A percentile compares a stretch with the other conserved stretches of the same genome.
These are phyloP conservation scores for Apostasia ramifera DNA, from an alignment of 106 monocot genomes.

Conservation along the genomic window DNA sequence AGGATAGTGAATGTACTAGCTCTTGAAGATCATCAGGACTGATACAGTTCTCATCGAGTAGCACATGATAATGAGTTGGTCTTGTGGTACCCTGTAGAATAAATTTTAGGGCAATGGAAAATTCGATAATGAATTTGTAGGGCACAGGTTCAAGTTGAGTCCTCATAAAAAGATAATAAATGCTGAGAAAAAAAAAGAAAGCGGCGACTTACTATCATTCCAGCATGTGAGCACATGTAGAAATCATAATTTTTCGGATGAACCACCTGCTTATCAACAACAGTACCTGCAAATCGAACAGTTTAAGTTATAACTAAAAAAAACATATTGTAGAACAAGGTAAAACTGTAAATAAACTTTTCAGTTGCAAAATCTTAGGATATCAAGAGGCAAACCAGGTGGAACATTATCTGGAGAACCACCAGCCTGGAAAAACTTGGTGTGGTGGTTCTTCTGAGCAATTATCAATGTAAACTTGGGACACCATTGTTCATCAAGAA, in stretches of 20 bases:
- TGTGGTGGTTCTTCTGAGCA: constrained; percentile 94
- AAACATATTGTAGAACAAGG: background rate
- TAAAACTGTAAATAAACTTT: background rate
- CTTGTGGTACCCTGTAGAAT: constrained; percentile 73
- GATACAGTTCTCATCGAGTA: constrained; percentile 75
- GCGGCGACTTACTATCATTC: constrained; percentile 74
- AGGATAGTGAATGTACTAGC: constrained; percentile 86
- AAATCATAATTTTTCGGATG: constrained; percentile 93
- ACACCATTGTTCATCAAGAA: constrained; percentile 71
- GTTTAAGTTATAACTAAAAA: background rate
- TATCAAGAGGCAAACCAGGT: constrained; percentile 38
- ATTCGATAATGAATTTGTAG: background rate
- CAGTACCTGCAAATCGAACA: constrained; percentile 57
- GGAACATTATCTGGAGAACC: constrained; percentile 77
- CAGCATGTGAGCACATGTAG: constrained; percentile 93
- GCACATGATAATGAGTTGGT: constrained; percentile 90
- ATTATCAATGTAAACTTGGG: constrained; percentile 84
- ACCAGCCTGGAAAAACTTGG: constrained; percentile 68
- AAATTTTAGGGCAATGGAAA: background rate
- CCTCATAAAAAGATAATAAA: background rate
- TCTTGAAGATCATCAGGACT: constrained; percentile 80
- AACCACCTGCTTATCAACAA: constrained; percentile 80
- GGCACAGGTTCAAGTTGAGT: background rate
- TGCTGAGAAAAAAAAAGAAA: background rate
- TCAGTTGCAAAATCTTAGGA: background rate